phyloP scores from a whole-genome alignment of 164 flowering plant genomes.

The Stephania japonica region DNA sequence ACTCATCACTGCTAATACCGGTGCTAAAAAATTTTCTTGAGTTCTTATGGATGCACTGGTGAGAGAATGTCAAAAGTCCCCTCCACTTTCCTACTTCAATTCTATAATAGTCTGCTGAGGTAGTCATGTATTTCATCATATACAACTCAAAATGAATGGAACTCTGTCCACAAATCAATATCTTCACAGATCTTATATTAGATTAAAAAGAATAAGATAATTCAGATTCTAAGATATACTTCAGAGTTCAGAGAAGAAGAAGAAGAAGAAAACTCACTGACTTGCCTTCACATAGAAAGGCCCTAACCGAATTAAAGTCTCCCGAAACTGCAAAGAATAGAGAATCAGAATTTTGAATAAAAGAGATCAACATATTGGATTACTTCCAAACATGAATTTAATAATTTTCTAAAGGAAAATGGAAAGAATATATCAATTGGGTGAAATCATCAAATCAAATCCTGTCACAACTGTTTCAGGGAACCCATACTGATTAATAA shows the following conservation, averaged over 20 bases:
- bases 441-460: too few species aligned
- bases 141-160: neutral
- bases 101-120: neutral
- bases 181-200: neutral
- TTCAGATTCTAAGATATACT: neutral
- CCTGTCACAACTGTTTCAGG: too few species aligned
- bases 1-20: too few species aligned
- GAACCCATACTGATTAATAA: too few species aligned
- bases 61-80: too few species aligned
- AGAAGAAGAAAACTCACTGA: neutral
- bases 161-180: neutral
- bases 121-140: neutral
- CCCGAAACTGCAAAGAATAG: constrained; percentile 70
- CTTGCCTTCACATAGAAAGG: constrained; percentile 88
- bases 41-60: too few species aligned
- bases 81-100: too few species aligned
- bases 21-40: too few species aligned
- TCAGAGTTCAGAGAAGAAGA: neutral
- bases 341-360: constrained; percentile 1
- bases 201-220: neutral
- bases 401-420: neutral
- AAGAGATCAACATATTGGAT: neutral
- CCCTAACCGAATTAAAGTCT: constrained; percentile 77
- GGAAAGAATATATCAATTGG: too few species aligned
- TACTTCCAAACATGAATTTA: neutral